Evolutionary conservation across 2,329 filamentous ascomycete species (phyloP).

Genomic region (Furcasterigmium furcatum): DNA sequence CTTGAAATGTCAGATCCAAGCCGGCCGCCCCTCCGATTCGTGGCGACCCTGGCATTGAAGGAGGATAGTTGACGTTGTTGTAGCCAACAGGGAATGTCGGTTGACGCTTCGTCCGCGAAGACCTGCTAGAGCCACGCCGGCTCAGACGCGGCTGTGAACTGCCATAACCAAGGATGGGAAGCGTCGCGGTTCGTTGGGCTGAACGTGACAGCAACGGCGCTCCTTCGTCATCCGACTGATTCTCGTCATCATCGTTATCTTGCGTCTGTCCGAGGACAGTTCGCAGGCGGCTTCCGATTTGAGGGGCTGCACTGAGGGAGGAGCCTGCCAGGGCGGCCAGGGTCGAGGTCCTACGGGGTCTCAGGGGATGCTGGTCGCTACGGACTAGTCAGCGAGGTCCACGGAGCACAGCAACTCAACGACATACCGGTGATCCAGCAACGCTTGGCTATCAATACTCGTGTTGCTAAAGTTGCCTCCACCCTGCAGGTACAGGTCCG

Average conservation of each 20-base stretch:
- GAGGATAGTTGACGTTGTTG: slow-evolving; percentile 65
- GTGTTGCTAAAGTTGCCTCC: slow-evolving; percentile 69
- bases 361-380: slow-evolving; percentile 59
- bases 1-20: slow-evolving; percentile 58
- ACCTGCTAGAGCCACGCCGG: slow-evolving; percentile 46
- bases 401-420: not conserved
- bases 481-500: slow-evolving; percentile 47
- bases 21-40: slow-evolving; percentile 44
- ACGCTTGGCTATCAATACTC: slow-evolving; percentile 83
- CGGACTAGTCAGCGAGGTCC: slow-evolving; percentile 12
- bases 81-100: slow-evolving; percentile 34
- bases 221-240: slow-evolving; percentile 41
- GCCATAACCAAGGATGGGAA: slow-evolving; percentile 10
- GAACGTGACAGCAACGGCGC: slow-evolving; percentile 51
- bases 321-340: slow-evolving; percentile 27
- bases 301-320: slow-evolving; percentile 23
- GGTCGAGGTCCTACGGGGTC: slow-evolving; percentile 59
- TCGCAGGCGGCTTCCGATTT: slow-evolving; percentile 17
- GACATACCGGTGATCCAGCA: slow-evolving; percentile 79
- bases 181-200: slow-evolving; percentile 23
- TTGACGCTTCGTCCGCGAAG: slow-evolving; percentile 42
- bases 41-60: slow-evolving; percentile 63
- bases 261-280: slow-evolving; percentile 21
- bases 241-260: slow-evolving; percentile 45
- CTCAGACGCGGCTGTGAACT: slow-evolving; percentile 23